These are phyloP conservation scores for Casuarina cunninghamiana DNA, from an alignment of 306 rosid species.

Conservation along the genomic window DNA sequence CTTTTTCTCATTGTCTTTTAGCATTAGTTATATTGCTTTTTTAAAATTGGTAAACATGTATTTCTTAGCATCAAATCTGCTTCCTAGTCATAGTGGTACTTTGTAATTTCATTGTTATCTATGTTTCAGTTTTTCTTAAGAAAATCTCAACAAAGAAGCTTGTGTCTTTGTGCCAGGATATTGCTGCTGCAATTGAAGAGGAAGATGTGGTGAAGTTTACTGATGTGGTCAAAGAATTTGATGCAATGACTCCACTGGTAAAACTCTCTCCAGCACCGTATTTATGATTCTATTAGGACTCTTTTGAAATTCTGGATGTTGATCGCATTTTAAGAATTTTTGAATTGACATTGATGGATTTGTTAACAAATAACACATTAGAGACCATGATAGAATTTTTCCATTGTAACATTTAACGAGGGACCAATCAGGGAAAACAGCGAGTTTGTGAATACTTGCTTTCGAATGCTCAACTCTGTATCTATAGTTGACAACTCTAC, in stretches of 20 bases:
- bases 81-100: neutral
- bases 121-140: slow-evolving; percentile 2
- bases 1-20: neutral
- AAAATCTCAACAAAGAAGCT: neutral
- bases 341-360: neutral
- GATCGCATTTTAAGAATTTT: neutral
- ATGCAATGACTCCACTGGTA: slow-evolving; percentile 96
- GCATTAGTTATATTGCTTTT: neutral
- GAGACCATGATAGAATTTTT: neutral
- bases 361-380: neutral
- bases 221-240: slow-evolving; percentile 88
- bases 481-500: neutral
- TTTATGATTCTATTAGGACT: neutral
- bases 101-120: neutral
- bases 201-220: slow-evolving; percentile 84
- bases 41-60: neutral
- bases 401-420: neutral
- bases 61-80: neutral
- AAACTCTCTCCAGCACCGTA: slow-evolving; percentile 8
- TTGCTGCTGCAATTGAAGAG: slow-evolving; percentile 80
- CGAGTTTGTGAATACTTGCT: too few species aligned
- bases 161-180: slow-evolving; percentile 51
- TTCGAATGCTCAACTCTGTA: neutral
- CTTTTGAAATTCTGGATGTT: neutral
- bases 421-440: neutral